Base-by-base conservation (phyloP, 345 rosid species). In the Eucalyptus coolabah region DNA sequence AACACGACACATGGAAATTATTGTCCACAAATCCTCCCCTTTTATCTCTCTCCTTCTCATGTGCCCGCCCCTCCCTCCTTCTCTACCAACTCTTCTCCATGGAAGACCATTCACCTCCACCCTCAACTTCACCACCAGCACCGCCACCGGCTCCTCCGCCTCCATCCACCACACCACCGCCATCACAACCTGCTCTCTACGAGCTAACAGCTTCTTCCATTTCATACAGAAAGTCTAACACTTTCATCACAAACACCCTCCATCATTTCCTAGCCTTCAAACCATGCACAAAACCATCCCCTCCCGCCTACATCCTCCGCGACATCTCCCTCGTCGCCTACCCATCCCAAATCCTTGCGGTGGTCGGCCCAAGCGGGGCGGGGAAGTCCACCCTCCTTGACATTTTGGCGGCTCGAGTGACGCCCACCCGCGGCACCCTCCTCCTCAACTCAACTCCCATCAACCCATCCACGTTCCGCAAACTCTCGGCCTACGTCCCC, bases 381-480 rank as follows among this genome's bases (percentile, higher is more conserved):
- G 99, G 99, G 47, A 98, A 98, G 91, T 98, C 99, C 63, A 96
- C 99, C 47, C 98, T 98, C 47, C 98, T 98, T 9, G 99, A 98
- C 92, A 98, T 98, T 80, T 93, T 98, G 34, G 98, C 99, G 7
- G 94, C 99, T 18, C 92, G 96, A 88, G 96, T 95, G 28, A 94
- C 99, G 12, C 97, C 99, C 10, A 91, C 98, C n/a, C 88, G 88
- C 18, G 99, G 99, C 65, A 87, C 92, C 45, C 92, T 98, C 88
- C 92, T 94, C 45, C 95, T 98, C 89, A 96, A 97, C 91, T 94
- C 97, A 47, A 63, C 93, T 77, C 97, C 98, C 7, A 91, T 98
- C 88, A 95, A 95, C 89, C 95, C 97, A 24, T 98, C 99, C 19
- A 91, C 97, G 23, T 98, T 93, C 86, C 97, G 99, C 18, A 98